Conservation (phyloP, 306 rosid genomes). For the Sicyos edulis region DNA sequence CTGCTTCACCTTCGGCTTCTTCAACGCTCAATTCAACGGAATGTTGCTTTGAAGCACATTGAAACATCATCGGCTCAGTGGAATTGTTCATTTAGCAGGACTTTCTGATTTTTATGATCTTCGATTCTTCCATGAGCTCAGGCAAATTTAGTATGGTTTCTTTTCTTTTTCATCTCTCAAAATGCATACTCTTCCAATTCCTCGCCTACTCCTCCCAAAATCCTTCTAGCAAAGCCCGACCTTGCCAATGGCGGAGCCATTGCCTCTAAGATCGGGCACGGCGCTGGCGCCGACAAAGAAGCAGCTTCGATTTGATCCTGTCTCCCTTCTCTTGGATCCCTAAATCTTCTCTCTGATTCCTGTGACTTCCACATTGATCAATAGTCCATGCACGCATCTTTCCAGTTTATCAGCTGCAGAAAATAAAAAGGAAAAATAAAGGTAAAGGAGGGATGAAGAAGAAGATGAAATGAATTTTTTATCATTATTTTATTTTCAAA, state of each 20-base stretch:
- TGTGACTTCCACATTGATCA: constrained; percentile 88
- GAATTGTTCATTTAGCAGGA: constrained; percentile 92
- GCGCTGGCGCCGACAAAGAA: constrained; percentile 54
- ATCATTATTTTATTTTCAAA: no score
- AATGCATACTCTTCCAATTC: no score
- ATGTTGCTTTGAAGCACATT: constrained; percentile 78
- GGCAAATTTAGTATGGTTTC: constrained; percentile 68
- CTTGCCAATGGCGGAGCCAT: constrained; percentile 50
- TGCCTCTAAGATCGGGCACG: constrained; percentile 47
- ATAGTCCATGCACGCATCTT: no score
- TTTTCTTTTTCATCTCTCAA: no score
- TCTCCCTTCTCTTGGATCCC: constrained; percentile 74
- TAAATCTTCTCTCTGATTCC: constrained; percentile 82
- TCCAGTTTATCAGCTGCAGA: no score
- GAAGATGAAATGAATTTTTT: no score
- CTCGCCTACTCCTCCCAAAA: constrained; percentile 50
- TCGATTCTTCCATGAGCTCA: constrained; percentile 71
- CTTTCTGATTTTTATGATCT: constrained; percentile 81
- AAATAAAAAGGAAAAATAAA: no score
- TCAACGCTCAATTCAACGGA: constrained; percentile 67
- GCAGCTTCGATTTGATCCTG: constrained; percentile 57
- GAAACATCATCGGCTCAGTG: constrained; percentile 71
- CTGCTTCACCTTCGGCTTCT: constrained; percentile 85
- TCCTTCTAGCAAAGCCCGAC: constrained; percentile 72
- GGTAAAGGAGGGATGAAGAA: no score